Percentiles rank a stretch among this genome's conserved stretches.
These are phyloP conservation scores for Pyrenochaeta sp. DNA, from an alignment of 2,329 filamentous ascomycete genomes.

Conservation along the genomic window DNA sequence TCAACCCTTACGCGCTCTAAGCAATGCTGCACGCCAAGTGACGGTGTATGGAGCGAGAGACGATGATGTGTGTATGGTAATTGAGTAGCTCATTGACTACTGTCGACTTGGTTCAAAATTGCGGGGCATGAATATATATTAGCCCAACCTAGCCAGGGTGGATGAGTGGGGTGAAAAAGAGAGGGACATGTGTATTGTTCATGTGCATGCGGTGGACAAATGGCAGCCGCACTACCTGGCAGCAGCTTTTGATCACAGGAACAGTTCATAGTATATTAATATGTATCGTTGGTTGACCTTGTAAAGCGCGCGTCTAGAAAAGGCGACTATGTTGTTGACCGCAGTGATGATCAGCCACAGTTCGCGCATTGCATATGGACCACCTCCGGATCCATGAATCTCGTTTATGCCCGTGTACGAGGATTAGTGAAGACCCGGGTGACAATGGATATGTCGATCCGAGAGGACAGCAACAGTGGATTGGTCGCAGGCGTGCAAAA, in stretches of 20 bases:
- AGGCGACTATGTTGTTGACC: slow-evolving; percentile 19
- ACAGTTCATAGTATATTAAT: slow-evolving; percentile 40
- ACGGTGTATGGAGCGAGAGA: no score
- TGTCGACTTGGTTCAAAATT: slow-evolving; percentile 40
- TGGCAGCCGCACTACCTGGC: slow-evolving; percentile 29
- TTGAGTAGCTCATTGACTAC: slow-evolving; percentile 17
- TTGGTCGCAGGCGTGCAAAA: slow-evolving; percentile 8
- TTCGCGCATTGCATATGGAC: slow-evolving; percentile 12
- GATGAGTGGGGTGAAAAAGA: slow-evolving; percentile 20
- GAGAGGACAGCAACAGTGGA: background rate
- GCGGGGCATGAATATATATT: slow-evolving; percentile 41
- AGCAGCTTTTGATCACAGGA: slow-evolving; percentile 31
- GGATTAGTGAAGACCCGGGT: slow-evolving; percentile 1
- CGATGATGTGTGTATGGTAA: slow-evolving; percentile 3
- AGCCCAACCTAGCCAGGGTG: slow-evolving; percentile 19
- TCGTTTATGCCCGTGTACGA: slow-evolving; percentile 15
- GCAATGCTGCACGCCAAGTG: no score
- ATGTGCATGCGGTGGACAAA: slow-evolving; percentile 33
- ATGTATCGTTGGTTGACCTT: slow-evolving; percentile 29
- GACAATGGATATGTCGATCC: slow-evolving; percentile 5
- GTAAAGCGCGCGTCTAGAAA: slow-evolving; percentile 14
- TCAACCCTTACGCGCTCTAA: slow-evolving; percentile 76
- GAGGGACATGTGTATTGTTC: slow-evolving; percentile 39
- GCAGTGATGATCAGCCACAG: slow-evolving; percentile 6
- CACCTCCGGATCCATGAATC: slow-evolving; percentile 17